Evolutionary conservation across 2,329 filamentous ascomycete genomes (phyloP).

Genomic region (Neonectria ditissima): DNA sequence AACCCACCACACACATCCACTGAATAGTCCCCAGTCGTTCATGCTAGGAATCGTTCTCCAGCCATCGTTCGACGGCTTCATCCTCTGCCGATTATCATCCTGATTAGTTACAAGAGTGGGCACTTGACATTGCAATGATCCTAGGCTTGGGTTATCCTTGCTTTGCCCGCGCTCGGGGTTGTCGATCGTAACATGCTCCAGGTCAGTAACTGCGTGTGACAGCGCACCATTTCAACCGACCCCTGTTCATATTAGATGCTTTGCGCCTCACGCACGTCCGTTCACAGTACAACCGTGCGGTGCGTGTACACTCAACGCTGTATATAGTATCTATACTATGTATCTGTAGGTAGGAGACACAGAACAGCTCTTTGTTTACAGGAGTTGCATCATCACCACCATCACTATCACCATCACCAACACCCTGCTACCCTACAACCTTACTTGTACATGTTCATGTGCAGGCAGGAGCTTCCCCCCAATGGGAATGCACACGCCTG

Average conservation of each 20-base stretch:
- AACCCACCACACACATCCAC: background rate
- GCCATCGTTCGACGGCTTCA: background rate
- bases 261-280: no score
- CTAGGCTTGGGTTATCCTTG: conserved; percentile 7
- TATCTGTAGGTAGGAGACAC: no score
- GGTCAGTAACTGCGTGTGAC: background rate
- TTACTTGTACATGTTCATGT: background rate
- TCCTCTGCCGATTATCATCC: background rate
- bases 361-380: background rate
- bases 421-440: no score
- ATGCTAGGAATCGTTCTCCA: background rate
- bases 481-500: background rate
- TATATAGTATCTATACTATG: no score
- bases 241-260: background rate
- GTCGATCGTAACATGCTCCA: conserved; percentile 15
- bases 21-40: background rate
- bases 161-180: conserved; percentile 8
- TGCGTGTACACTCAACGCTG: background rate
- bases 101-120: background rate
- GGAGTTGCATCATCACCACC: background rate
- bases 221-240: conserved; percentile 1
- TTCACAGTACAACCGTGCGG: background rate
- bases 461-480: background rate
- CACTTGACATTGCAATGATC: background rate
- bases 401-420: no score